Conservation (phyloP, 2,329 filamentous ascomycete species). For the Pyrenophora teres region DNA sequence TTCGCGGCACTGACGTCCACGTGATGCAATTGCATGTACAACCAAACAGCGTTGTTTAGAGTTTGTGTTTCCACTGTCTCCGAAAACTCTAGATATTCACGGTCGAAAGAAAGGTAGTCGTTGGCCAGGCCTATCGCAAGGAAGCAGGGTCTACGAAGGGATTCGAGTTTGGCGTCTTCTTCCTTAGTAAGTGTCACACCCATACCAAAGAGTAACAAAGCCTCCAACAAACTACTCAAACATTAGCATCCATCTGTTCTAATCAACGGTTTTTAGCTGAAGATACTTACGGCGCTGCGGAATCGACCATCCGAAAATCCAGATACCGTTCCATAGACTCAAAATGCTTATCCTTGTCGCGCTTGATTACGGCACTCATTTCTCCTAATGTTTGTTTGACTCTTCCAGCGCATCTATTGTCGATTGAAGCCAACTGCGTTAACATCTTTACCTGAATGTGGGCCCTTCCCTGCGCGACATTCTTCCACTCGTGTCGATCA, state of each 20-base stretch:
- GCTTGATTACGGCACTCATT: background rate
- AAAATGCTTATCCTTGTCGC: background rate
- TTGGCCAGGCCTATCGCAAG: background rate
- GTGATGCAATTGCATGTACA: slow-evolving; percentile 4
- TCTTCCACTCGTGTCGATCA: background rate
- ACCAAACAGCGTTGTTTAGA: background rate
- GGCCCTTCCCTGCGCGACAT: background rate
- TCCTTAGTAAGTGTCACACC: slow-evolving; percentile 1
- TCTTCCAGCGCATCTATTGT: background rate
- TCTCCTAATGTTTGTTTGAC: background rate
- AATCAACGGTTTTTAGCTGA: too few species aligned
- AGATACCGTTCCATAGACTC: background rate
- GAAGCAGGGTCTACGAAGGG: background rate
- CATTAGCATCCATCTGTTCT: too few species aligned
- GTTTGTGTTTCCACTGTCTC: background rate
- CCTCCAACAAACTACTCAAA: background rate
- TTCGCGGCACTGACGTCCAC: background rate
- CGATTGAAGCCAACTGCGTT: background rate
- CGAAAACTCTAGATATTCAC: background rate
- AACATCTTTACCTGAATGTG: background rate
- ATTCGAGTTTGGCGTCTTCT: slow-evolving; percentile 1
- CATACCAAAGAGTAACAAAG: slow-evolving; percentile 3
- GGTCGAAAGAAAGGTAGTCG: slow-evolving; percentile 6
- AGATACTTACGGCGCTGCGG: background rate
- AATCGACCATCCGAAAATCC: background rate